Base-by-base conservation (phyloP, 495 filamentous ascomycete species). In the Tuber magnatum region DNA sequence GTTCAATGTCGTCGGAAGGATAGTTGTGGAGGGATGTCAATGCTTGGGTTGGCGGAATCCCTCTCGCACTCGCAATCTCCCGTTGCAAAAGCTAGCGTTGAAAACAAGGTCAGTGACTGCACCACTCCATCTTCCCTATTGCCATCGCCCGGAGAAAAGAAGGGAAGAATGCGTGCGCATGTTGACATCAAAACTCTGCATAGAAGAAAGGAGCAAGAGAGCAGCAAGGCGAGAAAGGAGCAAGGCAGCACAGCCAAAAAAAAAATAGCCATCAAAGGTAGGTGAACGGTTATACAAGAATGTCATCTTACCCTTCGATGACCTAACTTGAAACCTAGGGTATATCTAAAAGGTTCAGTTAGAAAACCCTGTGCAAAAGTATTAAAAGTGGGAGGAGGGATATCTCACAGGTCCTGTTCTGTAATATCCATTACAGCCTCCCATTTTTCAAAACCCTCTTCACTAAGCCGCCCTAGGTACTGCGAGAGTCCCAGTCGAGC, bases 401-500 rank as follows among this genome's bases (percentile, higher is more conserved):
- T 71, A 68, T 78, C 90, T 83, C 85, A 92, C 89, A 94, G 85
- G 83, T 94, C 92, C 56, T 91, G 90, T 83, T 94, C 92, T 68
- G 90, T 92, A 69, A 94, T 92, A 72, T 93, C 92, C 72, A 92
- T 84, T 68, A 93, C 87, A 8, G 90, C 92, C 48, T 93, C 90
- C 92, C 92, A 94, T 51, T 89, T 89, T 83, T 94, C 91, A 80
- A 94, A 94, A 32, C 91, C 92, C 81, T 93, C 91, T 28, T 90
- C 88, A 40, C 92, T 81, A 77, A 94, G 91, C 76, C 82, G 82
- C 73, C 90, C 86, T 73, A 91, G 86, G 83, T 94, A 94, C 82
- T 92, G 89, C 82, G 86, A 85, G 81, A 94, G 88, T 78, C 91
- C 91, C 83, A 93, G 84, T 85, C 91, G 90, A 82, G 87, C 87